Percentiles rank a stretch among this genome's conserved stretches.
These are phyloP conservation scores for Panus rudis DNA, from an alignment of 768 basidiomycete species.

Conservation along the genomic window DNA sequence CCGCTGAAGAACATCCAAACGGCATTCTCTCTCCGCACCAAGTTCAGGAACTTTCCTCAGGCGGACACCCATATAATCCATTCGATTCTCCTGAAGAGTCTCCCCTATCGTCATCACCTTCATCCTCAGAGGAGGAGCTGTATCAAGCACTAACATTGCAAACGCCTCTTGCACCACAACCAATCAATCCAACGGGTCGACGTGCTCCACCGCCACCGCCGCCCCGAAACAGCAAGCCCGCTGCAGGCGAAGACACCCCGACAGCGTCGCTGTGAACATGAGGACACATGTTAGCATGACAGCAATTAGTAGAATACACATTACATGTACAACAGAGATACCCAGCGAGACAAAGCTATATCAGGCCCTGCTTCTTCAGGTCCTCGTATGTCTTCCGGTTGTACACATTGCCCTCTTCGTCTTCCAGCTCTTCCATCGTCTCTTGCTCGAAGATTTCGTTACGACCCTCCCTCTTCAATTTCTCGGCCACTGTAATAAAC, in stretches of 20 bases:
- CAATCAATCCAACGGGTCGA: constrained; percentile 13
- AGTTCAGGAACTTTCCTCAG: constrained; percentile 14
- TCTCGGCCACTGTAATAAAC: constrained; percentile 74
- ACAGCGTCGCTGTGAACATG: constrained; percentile 3
- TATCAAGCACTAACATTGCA: constrained; percentile 72
- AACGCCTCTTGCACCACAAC: constrained; percentile 47
- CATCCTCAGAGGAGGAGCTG: constrained; percentile 81
- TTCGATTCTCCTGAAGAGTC: constrained; percentile 67
- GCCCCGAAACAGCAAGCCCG: constrained; percentile 25
- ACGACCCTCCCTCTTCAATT: constrained; percentile 93
- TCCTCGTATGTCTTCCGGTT: constrained; percentile 98
- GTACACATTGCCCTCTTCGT: constrained; percentile 98
- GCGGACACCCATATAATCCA: constrained; percentile 42
- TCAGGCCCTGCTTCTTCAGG: constrained; percentile 90
- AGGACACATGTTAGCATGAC: constrained; percentile 8
- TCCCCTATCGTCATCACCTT: constrained; percentile 65
- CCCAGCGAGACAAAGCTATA: constrained; percentile 32
- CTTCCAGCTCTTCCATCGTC: constrained; percentile 96
- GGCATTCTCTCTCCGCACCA: constrained; percentile 43
- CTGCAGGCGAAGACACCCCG: constrained; percentile 1
- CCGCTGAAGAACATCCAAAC: constrained; percentile 44
- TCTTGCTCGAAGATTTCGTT: constrained; percentile 91
- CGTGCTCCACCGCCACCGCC: constrained; percentile 45
- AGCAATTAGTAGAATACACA: constrained; percentile 3
- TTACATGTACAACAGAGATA: background rate